A percentile compares a stretch with the other conserved stretches of the same genome.
phyloP scores from a whole-genome alignment of 1,284 basidiomycete species.

The Boletellus dicymbophilus region DNA sequence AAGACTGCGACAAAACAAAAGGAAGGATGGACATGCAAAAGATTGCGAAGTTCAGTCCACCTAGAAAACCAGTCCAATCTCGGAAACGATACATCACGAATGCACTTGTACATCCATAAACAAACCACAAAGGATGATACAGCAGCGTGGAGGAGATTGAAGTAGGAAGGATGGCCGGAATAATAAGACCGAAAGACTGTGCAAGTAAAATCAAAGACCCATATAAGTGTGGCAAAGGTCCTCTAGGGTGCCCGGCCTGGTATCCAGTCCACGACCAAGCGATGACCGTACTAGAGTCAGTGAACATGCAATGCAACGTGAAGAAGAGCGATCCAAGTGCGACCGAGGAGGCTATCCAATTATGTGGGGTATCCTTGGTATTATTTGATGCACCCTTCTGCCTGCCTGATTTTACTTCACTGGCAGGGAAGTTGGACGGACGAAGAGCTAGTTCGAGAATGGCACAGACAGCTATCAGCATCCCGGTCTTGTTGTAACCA shows the following conservation, averaged over 20 bases:
- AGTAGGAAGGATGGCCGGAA: conserved; percentile 41
- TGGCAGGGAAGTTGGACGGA: conserved; percentile 19
- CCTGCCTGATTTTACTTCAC: conserved; percentile 9
- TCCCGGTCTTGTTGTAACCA: conserved; percentile 72
- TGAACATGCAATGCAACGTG: conserved; percentile 76
- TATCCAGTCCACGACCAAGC: conserved; percentile 94
- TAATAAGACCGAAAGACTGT: conserved; percentile 57
- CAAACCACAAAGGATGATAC: conserved; percentile 51
- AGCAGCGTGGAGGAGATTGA: conserved; percentile 30
- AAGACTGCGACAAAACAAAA: conserved; percentile 44
- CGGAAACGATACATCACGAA: conserved; percentile 61
- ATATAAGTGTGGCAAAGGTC: conserved; percentile 77
- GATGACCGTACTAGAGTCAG: conserved; percentile 83
- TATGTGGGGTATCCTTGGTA: conserved; percentile 18
- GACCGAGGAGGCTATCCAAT: conserved; percentile 53
- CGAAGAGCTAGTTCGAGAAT: conserved; percentile 48
- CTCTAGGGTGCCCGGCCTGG: conserved; percentile 56
- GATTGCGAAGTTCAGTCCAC: conserved; percentile 68
- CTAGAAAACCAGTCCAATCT: conserved; percentile 78
- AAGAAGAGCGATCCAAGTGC: conserved; percentile 79
- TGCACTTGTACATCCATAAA: conserved; percentile 50
- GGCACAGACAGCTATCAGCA: conserved; percentile 54
- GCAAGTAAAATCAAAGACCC: conserved; percentile 71
- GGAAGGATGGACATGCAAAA: conserved; percentile 73
- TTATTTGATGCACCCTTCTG: conserved; percentile 7